Evolutionary conservation across 768 basidiomycete genomes (phyloP), one percentile per base, ranked within the genome.

Genomic region (Suillus discolor): DNA sequence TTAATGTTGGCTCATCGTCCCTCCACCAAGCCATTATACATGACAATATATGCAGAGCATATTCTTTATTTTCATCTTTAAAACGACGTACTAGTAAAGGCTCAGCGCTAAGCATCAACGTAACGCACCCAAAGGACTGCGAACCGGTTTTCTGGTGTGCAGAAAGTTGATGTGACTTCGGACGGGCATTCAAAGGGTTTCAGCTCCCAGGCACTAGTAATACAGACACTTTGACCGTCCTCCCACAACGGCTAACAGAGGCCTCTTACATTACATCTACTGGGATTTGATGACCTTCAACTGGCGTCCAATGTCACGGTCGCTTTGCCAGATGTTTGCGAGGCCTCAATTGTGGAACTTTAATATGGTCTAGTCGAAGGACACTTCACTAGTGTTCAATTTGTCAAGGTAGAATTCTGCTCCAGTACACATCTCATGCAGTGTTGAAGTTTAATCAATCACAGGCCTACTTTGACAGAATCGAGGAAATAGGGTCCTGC

Each of bases 391-490:
- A 54, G 53, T 54, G 53, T 54, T 31, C 53, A 54, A 16, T 28
- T 54, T 18, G 28, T 54, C 15, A 31, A 54, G 53, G 53, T 54
- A 54, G 15, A 11, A 16, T 20, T 4, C 11, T 54, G 16, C 53
- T 54, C 16, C 28, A 31, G 5, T 16, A 39, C 38, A 59, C 5
- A 41, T 9, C 16, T 12, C 15, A 59, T 12, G 23, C 23, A 25
- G n/a, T 53, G 28, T 38, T 38, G 36, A 38, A 38, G 9, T 18
- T 2, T 18, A 25, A 25, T 25, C 57, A 28, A 9, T 25, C 2
- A 16, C 23, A 90, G 89, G 87, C 87, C 3, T 90, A 90, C 72
- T 79, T 90, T 68, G 83, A 84, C 13, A 81, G 89, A 2, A 89
- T 90, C 31, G 85, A 89, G 5, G 85, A 90, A 70, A 89, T 91